Evolutionary conservation across 306 rosid genomes (phyloP), one percentile per base, ranked within the genome.

Genomic region (Cajanus cajan): DNA sequence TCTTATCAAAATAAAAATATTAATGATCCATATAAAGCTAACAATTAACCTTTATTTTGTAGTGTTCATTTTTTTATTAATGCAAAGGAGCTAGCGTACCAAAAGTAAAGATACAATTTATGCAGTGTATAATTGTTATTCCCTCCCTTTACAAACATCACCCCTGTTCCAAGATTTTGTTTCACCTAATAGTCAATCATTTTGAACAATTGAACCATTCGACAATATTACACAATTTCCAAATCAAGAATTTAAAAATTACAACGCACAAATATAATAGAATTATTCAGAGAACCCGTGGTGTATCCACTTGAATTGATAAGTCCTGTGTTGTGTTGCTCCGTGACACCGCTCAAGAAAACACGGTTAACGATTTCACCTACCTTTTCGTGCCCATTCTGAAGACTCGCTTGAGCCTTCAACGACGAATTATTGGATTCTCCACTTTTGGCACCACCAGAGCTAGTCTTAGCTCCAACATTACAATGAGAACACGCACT

Each of bases 261-360:
- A 74, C 76, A 81, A 55, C 44, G 51, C 19, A 74, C 36, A 58
- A 74, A 74, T 13, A 74, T 34, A 21, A 81, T 34, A 55, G 84
- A 81, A 63, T 81, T 43, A 74, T 81, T 81, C 0, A 81, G 22
- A 81, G 64, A 14, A 34, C 85, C 80, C 44, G 36, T 4, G 24
- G 85, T 81, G 62, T 81, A 44, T 22, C 85, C 80, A 45, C 28
- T 81, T 33, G 80, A 74, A 74, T 81, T 81, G 31, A 74, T 81
- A 45, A 81, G 55, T 0, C 85, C 80, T 22, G 3, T 81, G 71
- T 57, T 81, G 41, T 16, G 4, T 16, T 81, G 85, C 39, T 43
- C 77, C 28, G 24, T 45, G 25, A 74, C 15, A 19, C 6, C 33
- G 57, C 64, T 81, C 2, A 71, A 66, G 36, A 55, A 44, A 81